Evolutionary conservation across 495 filamentous ascomycete genomes (phyloP).

Genomic region (Neurospora sp.): DNA sequence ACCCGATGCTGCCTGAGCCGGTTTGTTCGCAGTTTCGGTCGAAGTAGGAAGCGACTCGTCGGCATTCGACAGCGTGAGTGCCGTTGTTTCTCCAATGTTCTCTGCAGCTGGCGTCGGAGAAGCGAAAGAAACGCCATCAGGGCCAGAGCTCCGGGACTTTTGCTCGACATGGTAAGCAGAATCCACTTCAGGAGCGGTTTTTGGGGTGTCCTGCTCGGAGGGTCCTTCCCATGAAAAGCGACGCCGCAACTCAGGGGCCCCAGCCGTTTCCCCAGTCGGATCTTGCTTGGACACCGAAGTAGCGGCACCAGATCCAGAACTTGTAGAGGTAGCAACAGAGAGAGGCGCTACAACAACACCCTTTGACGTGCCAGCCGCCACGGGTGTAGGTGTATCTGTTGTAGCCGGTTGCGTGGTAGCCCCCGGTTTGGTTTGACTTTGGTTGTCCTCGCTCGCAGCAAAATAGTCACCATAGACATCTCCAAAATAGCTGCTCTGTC

Average conservation of each 20-base stretch:
- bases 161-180: slow-evolving; percentile 2
- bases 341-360: background rate
- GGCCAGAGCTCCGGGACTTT: slow-evolving; percentile 3
- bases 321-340: background rate
- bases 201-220: slow-evolving; percentile 9
- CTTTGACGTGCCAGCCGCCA: background rate
- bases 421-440: background rate
- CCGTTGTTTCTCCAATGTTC: background rate
- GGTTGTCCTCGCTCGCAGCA: slow-evolving; percentile 17
- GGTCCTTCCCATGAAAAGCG: slow-evolving; percentile 47
- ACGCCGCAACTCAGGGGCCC: slow-evolving; percentile 11
- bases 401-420: background rate
- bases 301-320: background rate
- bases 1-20: background rate
- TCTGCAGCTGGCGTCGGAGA: background rate
- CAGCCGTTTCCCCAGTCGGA: background rate
- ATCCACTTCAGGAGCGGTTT: background rate
- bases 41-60: background rate
- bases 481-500: slow-evolving; percentile 37
- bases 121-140: background rate
- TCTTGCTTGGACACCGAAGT: background rate
- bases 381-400: background rate
- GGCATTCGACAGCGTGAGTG: background rate
- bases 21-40: background rate
- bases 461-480: slow-evolving; percentile 39